Base-by-base conservation (phyloP, 2,329 filamentous ascomycete species). In the Colletotrichum plurivorum region DNA sequence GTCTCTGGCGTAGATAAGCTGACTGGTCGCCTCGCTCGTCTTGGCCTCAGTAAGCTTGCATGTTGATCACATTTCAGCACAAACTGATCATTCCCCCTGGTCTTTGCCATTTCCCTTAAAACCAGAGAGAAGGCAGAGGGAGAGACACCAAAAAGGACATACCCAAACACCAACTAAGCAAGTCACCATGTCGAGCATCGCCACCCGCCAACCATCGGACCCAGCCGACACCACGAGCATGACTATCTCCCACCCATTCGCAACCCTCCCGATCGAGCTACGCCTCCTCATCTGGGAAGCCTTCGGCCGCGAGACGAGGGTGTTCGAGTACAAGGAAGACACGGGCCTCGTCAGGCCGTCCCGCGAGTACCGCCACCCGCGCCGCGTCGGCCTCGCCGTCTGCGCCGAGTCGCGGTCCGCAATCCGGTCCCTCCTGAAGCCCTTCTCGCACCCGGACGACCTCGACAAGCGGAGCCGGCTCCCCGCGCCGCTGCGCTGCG, bases 231-330 rank as follows among this genome's bases (percentile, higher is more conserved):
- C 25, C 46, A 16, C 54, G 4, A 20, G 7, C 12, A 46, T 22
- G 36, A 22, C 22, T 16, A 36, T 36, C 36, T 22, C 36, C 9
- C 65, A 69, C 31, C 66, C 66, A 15, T 66, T 69, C 49, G n/a
- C 15, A 55, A 25, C 49, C 13, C 66, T 69, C 43, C 66, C 66
- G 10, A 55, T 69, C 41, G 66, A 69, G 25, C 49, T 69, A 27
- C 66, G 66, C 15, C 66, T 69, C 15, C 62, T 69, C 31, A 60
- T 69, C 7, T 69, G 66, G 66, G 66, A 69, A 16, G 15, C 20
- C 1, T 27, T 66, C 18, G 62, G 55, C 41, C 22, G 41, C 4
- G 49, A 66, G 8, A 36, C 66, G 27, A 48, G 66, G 3, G 55
- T 66, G 9, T 56, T 69, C n/a, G 66, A 69, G 16, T 69, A 69